Evolutionary conservation across 2,329 filamentous ascomycete species (phyloP), one percentile per base, ranked within the genome.

Genomic region (Alternaria ethzedia): DNA sequence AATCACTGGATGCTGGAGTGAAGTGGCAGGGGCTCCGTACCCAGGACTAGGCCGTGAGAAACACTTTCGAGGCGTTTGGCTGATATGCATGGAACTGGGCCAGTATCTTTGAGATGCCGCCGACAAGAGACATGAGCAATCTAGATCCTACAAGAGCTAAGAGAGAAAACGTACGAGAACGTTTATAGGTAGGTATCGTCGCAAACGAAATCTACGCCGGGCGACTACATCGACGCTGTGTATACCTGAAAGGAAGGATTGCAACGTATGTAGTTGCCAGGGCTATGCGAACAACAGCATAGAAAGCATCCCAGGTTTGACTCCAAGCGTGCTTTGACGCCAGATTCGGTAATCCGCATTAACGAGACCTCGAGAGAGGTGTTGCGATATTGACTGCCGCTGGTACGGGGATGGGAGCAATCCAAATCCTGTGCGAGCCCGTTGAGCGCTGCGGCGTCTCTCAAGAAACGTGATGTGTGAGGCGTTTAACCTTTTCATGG

Each of bases 11-110:
- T 2, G 17, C 11, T 13, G 41, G 17, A 17, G 41, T 2, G 17
- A 44, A 44, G 41, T 44, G 5, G 11, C 5, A 4, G 17, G 41
- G 4, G 7, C 41, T 1, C 41, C 17, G 4, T 7, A 44, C 5
- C 41, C 41, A 13, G 15, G 17, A 44, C 41, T 12, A 36, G 0
- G 0, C 0, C 17, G 3, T 44, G 17, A 12, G 17, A 6, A 0
- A 2, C 0, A 21, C 5, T n/a, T n/a, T 5, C 15, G 15, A n/a
- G 32, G 32, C 32, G 41, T 6, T 44, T 44, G 2, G 3, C 41
- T 4, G 3, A 44, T 3, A 20, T 44, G 10, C 7, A 44, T 5
- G 3, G 41, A 20, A 7, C 17, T 7, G 17, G 17, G 3, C 17
- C 41, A 44, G 17, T 12, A 1, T 44, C 41, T 20, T 21, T 11